Evolutionary conservation across 2,329 filamentous ascomycete species (phyloP).

Genomic region (Zopfia rhizophila): DNA sequence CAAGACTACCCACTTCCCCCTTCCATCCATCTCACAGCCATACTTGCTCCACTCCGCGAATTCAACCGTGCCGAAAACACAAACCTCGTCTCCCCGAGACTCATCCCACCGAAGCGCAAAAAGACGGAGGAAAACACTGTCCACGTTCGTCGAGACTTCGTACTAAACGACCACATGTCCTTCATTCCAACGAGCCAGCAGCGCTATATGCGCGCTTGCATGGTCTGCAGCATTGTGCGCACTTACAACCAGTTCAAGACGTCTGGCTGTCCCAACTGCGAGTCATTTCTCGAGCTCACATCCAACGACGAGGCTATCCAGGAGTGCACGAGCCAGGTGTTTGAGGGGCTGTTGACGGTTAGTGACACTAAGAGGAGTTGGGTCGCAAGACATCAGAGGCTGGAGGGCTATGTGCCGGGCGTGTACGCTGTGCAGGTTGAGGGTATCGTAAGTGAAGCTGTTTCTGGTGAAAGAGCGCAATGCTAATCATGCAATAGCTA

Average conservation of each 20-base stretch:
- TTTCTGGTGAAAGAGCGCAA: neutral
- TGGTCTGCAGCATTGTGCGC: constrained; percentile 97
- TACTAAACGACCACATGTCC: constrained; percentile 55
- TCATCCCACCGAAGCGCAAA: no score
- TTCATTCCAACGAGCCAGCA: constrained; percentile 79
- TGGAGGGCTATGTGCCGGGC: constrained; percentile 87
- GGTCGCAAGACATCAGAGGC: constrained; percentile 96
- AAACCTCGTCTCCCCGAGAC: no score
- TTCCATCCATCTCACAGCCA: no score
- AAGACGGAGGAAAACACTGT: no score
- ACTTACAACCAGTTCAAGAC: constrained; percentile 82
- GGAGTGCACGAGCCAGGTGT: constrained; percentile 95
- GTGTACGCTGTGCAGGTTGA: constrained; percentile 96
- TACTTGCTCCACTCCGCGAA: no score
- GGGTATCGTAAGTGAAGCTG: constrained; percentile 69
- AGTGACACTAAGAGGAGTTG: constrained; percentile 85
- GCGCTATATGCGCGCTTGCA: constrained; percentile 93
- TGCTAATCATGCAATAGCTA: constrained; percentile 49
- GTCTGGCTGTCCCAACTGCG: constrained; percentile 96
- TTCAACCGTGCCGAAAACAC: no score
- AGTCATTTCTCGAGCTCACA: constrained; percentile 85
- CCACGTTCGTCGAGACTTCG: no score
- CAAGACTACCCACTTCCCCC: no score
- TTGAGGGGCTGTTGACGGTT: constrained; percentile 89
- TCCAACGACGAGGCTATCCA: constrained; percentile 83